Evolutionary conservation across 2,329 filamentous ascomycete genomes (phyloP).

Genomic region (Lithohypha guttulata): DNA sequence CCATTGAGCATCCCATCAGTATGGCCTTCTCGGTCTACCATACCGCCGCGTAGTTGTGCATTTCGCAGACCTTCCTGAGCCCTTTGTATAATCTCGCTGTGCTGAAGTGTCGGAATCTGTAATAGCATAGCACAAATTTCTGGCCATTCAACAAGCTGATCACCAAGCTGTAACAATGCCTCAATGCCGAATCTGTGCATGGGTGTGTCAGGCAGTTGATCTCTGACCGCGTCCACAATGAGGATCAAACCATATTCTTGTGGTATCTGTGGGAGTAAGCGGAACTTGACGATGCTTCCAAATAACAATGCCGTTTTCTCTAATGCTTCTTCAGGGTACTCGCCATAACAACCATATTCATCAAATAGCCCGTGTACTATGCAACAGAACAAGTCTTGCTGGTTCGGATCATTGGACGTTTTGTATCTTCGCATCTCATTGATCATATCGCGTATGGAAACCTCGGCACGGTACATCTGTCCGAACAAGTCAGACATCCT

Average conservation of each 20-base stretch:
- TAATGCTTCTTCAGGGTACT: conserved; percentile 90
- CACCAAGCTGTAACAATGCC: conserved; percentile 77
- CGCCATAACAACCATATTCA: conserved; percentile 88
- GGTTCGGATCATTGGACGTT: conserved; percentile 66
- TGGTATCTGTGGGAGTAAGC: conserved; percentile 78
- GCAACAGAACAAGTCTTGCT: conserved; percentile 93
- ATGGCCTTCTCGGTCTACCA: conserved; percentile 44
- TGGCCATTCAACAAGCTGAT: conserved; percentile 84
- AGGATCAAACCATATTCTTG: conserved; percentile 91
- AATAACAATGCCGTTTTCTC: conserved; percentile 95
- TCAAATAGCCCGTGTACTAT: conserved; percentile 98
- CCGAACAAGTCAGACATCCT: conserved; percentile 98
- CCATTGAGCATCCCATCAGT: conserved; percentile 56
- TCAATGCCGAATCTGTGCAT: conserved; percentile 99
- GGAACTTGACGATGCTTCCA: conserved; percentile 89
- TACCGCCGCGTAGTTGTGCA: conserved; percentile 32
- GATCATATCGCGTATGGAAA: conserved; percentile 76
- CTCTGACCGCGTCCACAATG: conserved; percentile 91
- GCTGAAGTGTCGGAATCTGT: conserved; percentile 68
- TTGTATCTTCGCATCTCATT: conserved; percentile 79
- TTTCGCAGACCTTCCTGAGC: conserved; percentile 57
- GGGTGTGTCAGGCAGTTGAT: conserved; percentile 67
- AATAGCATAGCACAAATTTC: conserved; percentile 80
- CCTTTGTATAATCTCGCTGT: conserved; percentile 73
- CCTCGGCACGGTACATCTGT: conserved; percentile 89